phyloP scores from a whole-genome alignment of 768 basidiomycete genomes.

The Calocybe indica region DNA sequence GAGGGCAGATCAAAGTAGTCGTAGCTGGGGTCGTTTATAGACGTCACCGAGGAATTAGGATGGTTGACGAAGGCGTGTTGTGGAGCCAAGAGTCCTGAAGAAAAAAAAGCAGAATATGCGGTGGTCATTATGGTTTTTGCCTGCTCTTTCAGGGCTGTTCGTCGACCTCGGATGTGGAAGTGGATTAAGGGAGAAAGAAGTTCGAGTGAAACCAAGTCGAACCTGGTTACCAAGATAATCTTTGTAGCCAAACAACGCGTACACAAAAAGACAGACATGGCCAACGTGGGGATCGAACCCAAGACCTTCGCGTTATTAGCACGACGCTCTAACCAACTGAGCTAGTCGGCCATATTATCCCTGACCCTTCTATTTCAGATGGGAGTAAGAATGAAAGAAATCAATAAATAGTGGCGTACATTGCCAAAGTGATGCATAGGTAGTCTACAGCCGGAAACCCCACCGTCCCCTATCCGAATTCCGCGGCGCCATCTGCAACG shows the following conservation, averaged over 20 bases:
- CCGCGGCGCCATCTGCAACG: too few species aligned
- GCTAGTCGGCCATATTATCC: conserved; percentile 84
- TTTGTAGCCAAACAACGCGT: conserved; percentile 13
- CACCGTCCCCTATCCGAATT: too few species aligned
- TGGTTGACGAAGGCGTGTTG: conserved; percentile 15
- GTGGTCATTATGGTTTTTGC: conserved; percentile 22
- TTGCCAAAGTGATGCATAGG: too few species aligned
- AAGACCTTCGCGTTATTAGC: conserved; percentile 84
- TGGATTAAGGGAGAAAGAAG: conserved; percentile 1
- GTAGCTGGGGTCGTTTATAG: conserved; percentile 5
- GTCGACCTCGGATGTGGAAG: conserved; percentile 3
- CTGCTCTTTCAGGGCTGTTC: conserved; percentile 2
- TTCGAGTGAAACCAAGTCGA: conserved; percentile 1
- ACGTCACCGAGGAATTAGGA: background rate
- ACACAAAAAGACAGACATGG: conserved; percentile 28
- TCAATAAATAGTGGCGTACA: too few species aligned
- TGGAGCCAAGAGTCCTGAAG: conserved; percentile 61
- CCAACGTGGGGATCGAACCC: conserved; percentile 79
- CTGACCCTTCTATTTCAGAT: too few species aligned
- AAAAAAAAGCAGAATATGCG: conserved; percentile 63
- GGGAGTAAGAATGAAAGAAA: too few species aligned
- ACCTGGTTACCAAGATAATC: too few species aligned
- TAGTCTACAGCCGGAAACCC: too few species aligned
- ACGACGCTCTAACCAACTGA: conserved; percentile 94
- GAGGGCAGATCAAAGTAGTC: conserved; percentile 11